Conservation (phyloP, 148 eudicot species). For the Rhododendron griersonianum region DNA sequence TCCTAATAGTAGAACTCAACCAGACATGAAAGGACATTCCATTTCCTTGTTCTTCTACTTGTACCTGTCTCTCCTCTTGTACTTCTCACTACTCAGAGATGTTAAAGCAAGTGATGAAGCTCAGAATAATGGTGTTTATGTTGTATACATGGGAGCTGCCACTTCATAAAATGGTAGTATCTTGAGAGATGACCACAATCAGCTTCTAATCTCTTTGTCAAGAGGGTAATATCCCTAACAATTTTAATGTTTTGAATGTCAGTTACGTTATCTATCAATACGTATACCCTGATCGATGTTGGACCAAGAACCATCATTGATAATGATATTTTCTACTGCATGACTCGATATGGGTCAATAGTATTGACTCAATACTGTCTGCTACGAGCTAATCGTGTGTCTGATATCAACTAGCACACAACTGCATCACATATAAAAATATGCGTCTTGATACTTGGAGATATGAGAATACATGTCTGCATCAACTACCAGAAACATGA, state of each 20-base stretch:
- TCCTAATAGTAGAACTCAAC: no score
- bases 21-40: slow-evolving; percentile 12
- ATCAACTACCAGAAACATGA: no score
- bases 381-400: neutral
- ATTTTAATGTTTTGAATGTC: neutral
- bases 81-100: slow-evolving; percentile 9
- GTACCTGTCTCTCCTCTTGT: slow-evolving; percentile 6
- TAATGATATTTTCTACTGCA: no score
- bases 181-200: slow-evolving; percentile 22
- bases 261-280: neutral
- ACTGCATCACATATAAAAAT: no score
- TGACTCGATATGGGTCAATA: neutral
- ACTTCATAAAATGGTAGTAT: slow-evolving; percentile 11
- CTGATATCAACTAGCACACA: no score
- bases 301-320: no score
- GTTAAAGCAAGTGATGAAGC: slow-evolving; percentile 5
- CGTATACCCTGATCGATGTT: neutral
- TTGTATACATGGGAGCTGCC: slow-evolving; percentile 70
- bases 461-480: no score
- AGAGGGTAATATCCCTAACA: slow-evolving; percentile 24
- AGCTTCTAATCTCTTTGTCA: slow-evolving; percentile 35
- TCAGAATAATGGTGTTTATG: slow-evolving; percentile 27
- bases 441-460: no score
- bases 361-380: neutral
- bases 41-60: neutral